Conservation (phyloP, 306 rosid genomes). For the Amphicarpaea edgeworthii region DNA sequence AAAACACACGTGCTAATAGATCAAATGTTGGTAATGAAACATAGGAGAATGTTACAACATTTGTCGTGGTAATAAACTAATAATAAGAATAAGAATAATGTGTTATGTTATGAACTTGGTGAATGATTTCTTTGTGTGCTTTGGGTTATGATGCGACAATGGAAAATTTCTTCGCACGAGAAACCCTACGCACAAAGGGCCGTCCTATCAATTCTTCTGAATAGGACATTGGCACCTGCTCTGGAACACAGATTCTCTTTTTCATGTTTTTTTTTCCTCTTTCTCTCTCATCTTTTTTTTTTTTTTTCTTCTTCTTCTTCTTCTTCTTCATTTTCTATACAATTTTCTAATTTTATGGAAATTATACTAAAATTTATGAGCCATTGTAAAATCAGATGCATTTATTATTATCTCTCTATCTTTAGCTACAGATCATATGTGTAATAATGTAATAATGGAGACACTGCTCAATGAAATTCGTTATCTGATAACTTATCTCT, state of each 20-base stretch:
- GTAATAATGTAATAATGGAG: neutral
- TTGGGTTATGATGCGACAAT: neutral
- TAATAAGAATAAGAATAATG: too few species aligned
- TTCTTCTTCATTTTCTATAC: neutral
- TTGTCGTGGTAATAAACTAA: slow-evolving; percentile 29
- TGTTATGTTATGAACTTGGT: slow-evolving; percentile 12
- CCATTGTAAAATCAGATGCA: slow-evolving; percentile 34
- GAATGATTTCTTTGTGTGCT: neutral
- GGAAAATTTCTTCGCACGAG: slow-evolving; percentile 45
- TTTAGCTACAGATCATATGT: neutral
- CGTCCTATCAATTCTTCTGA: slow-evolving; percentile 40
- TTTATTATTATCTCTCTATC: slow-evolving; percentile 11
- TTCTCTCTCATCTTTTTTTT: neutral
- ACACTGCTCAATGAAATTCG: neutral
- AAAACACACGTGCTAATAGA: slow-evolving; percentile 33
- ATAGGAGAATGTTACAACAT: slow-evolving; percentile 16
- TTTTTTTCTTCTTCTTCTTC: neutral
- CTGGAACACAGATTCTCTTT: slow-evolving; percentile 24
- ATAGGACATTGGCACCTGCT: slow-evolving; percentile 50
- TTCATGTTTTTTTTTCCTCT: slow-evolving; percentile 38
- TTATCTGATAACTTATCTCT: too few species aligned
- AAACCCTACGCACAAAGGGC: slow-evolving; percentile 42
- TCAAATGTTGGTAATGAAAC: slow-evolving; percentile 46
- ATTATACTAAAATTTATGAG: slow-evolving; percentile 34
- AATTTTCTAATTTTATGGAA: slow-evolving; percentile 41